These are phyloP conservation scores for Neocucurbitaria cava DNA, from an alignment of 2,329 filamentous ascomycete genomes.

Conservation along the genomic window DNA sequence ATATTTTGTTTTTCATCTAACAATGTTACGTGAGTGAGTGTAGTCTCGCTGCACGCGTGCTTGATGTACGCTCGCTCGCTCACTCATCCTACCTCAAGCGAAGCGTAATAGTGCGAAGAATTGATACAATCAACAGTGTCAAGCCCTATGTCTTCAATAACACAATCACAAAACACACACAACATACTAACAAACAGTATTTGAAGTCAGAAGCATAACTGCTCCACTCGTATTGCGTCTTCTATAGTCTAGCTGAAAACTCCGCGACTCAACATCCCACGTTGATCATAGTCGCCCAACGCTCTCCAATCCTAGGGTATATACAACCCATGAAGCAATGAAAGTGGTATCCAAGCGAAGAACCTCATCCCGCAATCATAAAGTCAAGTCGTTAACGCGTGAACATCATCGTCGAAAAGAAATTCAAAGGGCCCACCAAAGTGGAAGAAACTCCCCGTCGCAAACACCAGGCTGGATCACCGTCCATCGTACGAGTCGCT, in stretches of 20 bases:
- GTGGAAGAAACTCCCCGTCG: not conserved
- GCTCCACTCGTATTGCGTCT: not conserved
- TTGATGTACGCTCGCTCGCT: too few species aligned
- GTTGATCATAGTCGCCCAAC: not conserved
- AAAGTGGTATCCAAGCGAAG: conserved; percentile 27
- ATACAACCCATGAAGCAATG: conserved; percentile 13
- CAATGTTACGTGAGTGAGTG: too few species aligned
- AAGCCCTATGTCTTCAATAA: too few species aligned
- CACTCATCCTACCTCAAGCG: too few species aligned
- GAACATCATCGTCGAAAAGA: not conserved
- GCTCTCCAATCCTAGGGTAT: conserved; percentile 18
- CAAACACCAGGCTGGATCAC: not conserved
- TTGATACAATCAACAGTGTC: too few species aligned
- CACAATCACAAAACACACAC: not conserved
- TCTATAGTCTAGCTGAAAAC: not conserved
- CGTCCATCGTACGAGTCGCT: conserved; percentile 36
- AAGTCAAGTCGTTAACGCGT: conserved; percentile 13
- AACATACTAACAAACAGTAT: not conserved
- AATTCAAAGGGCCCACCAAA: not conserved
- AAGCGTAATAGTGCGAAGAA: too few species aligned
- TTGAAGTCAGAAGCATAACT: not conserved
- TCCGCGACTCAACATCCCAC: not conserved
- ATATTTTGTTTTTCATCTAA: too few species aligned
- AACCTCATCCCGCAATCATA: conserved; percentile 4
- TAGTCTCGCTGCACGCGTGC: too few species aligned